Conservation (phyloP, 2,329 filamentous ascomycete genomes). For the Diplodia seriata region DNA sequence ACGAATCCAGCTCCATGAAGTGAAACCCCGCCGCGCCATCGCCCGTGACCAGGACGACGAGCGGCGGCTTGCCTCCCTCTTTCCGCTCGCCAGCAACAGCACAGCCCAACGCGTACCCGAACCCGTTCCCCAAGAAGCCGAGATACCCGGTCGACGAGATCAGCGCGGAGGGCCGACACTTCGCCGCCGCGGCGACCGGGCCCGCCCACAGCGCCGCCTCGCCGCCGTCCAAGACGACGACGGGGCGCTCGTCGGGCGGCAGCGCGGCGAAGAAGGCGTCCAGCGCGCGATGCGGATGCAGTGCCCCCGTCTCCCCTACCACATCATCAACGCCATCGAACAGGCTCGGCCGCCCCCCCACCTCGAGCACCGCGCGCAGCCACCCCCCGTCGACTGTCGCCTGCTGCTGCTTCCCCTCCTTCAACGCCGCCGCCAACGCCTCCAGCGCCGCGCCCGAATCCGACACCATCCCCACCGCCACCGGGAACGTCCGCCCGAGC, state of each 20-base stretch:
- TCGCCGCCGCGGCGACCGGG: neutral
- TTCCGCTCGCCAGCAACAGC: slow-evolving; percentile 42
- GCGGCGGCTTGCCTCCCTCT: slow-evolving; percentile 38
- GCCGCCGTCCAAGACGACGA: slow-evolving; percentile 53
- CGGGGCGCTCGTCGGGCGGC: slow-evolving; percentile 40
- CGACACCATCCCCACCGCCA: slow-evolving; percentile 53
- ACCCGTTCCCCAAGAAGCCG: slow-evolving; percentile 57
- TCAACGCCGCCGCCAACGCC: slow-evolving; percentile 39
- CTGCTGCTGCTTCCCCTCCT: slow-evolving; percentile 32
- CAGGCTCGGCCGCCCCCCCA: neutral
- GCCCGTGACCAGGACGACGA: slow-evolving; percentile 55
- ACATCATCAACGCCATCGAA: neutral
- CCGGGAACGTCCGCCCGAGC: slow-evolving; percentile 51
- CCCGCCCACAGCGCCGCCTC: slow-evolving; percentile 49
- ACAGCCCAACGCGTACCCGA: slow-evolving; percentile 54
- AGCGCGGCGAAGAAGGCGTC: slow-evolving; percentile 48
- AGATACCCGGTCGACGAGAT: slow-evolving; percentile 49
- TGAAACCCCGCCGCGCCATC: slow-evolving; percentile 57
- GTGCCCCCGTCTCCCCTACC: slow-evolving; percentile 16
- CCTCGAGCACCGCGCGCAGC: slow-evolving; percentile 33
- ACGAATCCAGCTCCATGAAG: slow-evolving; percentile 56
- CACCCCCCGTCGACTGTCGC: slow-evolving; percentile 34
- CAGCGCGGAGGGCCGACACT: slow-evolving; percentile 37
- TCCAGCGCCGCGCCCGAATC: slow-evolving; percentile 47
- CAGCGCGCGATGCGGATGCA: slow-evolving; percentile 55